Evolutionary conservation across 169 alveolate species (phyloP), one percentile per base, ranked within the genome.

Genomic region (Cystoisospora suis): DNA sequence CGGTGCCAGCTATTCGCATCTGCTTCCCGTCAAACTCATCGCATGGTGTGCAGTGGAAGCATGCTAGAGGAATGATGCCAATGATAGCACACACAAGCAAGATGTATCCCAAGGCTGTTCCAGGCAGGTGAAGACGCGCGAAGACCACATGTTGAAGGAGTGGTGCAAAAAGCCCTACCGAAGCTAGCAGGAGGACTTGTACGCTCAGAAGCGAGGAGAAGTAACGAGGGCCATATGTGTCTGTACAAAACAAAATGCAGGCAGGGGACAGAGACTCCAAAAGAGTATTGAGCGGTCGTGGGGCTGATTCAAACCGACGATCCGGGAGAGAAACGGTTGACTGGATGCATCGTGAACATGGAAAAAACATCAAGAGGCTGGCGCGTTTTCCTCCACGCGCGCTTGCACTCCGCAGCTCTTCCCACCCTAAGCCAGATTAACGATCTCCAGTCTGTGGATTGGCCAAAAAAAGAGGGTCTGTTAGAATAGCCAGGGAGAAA

Each of bases 81-180:
- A 72, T 53, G 23, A 72, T 0, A 34, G 83, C 83, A 56, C 58
- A 72, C 9, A 40, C 27, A 34, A 72, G 83, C 36, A 72, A 56
- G 42, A 38, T 17, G 6, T 3, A 34, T 0, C 58, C 5, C 83
- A 72, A 56, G 7, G 56, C 56, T 1, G 23, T 38, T 29, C 58
- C 42, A 6, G 23, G 83, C 17, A 32, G 53, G 1, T 38, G 56
- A 9, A 72, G 34, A 27, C 4, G 38, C 36, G 46, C 32, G 83
- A 72, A 38, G 56, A 72, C 58, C 42, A 34, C 0, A 17, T 34
- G 3, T 27, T 40, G 83, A 34, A 72, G 23, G 6, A 72, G 56
- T 3, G 83, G 83, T 27, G 53, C 56, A 29, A 72, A 56, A 6
- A 72, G 53, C 32, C 83, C 83, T 12, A 72, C 83, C 58, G 56